These are phyloP conservation scores for Acanthamoeba healyi DNA, from an alignment of 208 protist species.

Conservation along the genomic window DNA sequence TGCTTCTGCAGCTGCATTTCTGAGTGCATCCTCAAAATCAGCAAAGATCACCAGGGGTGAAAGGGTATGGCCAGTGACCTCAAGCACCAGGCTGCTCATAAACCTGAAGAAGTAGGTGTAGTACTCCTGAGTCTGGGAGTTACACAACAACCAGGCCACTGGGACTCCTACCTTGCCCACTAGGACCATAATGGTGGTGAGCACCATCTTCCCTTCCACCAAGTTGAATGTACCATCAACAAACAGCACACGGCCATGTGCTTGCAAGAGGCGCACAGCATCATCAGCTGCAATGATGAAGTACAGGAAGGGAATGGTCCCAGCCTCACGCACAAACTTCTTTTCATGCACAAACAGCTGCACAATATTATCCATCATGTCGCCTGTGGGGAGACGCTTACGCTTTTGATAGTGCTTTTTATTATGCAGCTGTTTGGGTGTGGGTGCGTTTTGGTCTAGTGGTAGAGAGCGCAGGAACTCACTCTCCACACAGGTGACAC, in stretches of 20 bases:
- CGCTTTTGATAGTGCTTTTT: slow-evolving; percentile 11
- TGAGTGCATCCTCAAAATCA: no score
- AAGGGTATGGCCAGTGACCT: no score
- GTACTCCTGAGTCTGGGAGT: neutral
- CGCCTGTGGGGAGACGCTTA: neutral
- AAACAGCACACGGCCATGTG: slow-evolving; percentile 7
- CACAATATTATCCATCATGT: neutral
- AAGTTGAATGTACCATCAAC: slow-evolving; percentile 9
- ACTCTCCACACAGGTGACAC: neutral
- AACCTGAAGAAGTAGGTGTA: neutral
- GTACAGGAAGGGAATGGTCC: slow-evolving; percentile 7
- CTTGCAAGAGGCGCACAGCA: neutral
- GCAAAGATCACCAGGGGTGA: no score
- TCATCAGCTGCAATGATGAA: slow-evolving; percentile 18
- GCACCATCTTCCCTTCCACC: slow-evolving; percentile 4
- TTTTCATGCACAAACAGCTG: slow-evolving; percentile 11
- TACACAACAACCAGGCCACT: neutral
- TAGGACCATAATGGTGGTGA: slow-evolving; percentile 3
- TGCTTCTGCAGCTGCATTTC: no score
- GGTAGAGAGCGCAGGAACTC: slow-evolving; percentile 6
- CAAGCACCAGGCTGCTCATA: neutral
- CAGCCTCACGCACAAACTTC: slow-evolving; percentile 6
- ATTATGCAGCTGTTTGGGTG: neutral
- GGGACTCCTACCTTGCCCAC: neutral
- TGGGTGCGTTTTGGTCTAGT: neutral